Base-by-base conservation (phyloP, 2,329 filamentous ascomycete species). In the Stemphylium lycopersici region DNA sequence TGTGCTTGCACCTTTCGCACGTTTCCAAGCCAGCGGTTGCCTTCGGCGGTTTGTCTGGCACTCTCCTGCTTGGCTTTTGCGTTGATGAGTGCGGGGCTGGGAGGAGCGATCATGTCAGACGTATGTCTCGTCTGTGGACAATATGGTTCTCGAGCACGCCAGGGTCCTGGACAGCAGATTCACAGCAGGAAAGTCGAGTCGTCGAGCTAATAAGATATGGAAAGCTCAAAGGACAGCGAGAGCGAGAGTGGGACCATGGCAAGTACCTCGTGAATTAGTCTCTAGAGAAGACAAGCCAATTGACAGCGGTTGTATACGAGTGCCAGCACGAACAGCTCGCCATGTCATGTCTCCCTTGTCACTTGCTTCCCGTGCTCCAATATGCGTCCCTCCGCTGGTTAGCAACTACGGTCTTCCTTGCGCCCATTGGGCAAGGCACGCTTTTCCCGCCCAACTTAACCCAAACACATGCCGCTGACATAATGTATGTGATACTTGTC, bases 21-120 rank as follows among this genome's bases (percentile, higher is more conserved):
- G 24, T 56, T 22, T 52, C 12, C 24, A 29, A 36, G 24, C 31
- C 20, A 52, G 47, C 43, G n/a, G 15, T 45, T 47, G 37, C 24
- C 13, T 41, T 54, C 51, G 51, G 51, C 51, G 38, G 44, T n/a
- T 50, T 50, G 20, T 34, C 51, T 34, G 12, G 26, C 33, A 50
- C 46, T 26, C 33, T 49, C 50, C 31, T 50, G 47, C 39, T 57
- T 62, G 58, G 65, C 60, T 62, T 46, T 63, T 57, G 44, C 57
- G 59, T 47, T 33, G 59, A 58, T 52, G 53, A 53, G 49, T 55
- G 59, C 56, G 55, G 56, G 47, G 48, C 58, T 49, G 43, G 40
- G 38, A 52, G 43, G 48, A 45, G 42, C 51, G 55, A 63, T 58
- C 52, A 54, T 51, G 52, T 54, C 40, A 42, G 46, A 37, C 41